Conservation (phyloP, 306 rosid genomes). For the Delonix regia region DNA sequence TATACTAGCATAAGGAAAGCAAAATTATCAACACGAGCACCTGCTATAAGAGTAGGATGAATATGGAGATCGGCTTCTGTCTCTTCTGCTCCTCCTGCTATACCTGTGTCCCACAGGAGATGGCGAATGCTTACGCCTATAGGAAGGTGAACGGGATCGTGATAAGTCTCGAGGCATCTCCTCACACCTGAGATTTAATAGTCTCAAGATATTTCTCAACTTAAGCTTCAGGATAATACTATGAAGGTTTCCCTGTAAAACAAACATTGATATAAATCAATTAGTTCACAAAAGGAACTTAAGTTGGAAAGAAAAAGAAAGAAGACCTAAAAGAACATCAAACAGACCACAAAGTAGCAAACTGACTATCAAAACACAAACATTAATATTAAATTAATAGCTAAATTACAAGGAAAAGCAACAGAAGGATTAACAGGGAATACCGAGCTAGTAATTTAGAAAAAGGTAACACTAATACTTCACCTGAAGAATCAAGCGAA, state of each 20-base stretch:
- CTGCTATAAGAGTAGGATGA: constrained; percentile 75
- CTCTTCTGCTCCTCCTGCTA: constrained; percentile 81
- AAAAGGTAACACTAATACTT: too few relatives aligned
- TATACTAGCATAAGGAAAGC: constrained; percentile 33
- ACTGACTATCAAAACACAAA: constrained; percentile 10
- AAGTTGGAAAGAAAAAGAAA: too few relatives aligned
- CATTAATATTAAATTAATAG: constrained; percentile 3
- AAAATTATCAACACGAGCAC: constrained; percentile 72
- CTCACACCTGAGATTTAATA: constrained; percentile 38
- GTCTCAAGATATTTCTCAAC: constrained; percentile 15
- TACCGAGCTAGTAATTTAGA: not conserved
- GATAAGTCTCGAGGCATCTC: constrained; percentile 92
- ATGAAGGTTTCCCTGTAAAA: constrained; percentile 26
- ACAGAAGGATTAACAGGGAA: too few relatives aligned
- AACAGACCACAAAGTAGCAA: not conserved
- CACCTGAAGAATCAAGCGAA: constrained; percentile 39
- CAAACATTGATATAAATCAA: constrained; percentile 1
- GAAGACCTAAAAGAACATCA: not conserved
- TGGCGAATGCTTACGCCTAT: constrained; percentile 80
- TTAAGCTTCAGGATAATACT: not conserved
- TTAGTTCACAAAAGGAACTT: not conserved
- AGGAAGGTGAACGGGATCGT: constrained; percentile 81
- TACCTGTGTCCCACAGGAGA: constrained; percentile 74
- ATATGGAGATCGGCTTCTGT: constrained; percentile 86
- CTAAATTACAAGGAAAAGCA: not conserved